Conservation (phyloP, 805 yeast species). For the Candida xyloterini region DNA sequence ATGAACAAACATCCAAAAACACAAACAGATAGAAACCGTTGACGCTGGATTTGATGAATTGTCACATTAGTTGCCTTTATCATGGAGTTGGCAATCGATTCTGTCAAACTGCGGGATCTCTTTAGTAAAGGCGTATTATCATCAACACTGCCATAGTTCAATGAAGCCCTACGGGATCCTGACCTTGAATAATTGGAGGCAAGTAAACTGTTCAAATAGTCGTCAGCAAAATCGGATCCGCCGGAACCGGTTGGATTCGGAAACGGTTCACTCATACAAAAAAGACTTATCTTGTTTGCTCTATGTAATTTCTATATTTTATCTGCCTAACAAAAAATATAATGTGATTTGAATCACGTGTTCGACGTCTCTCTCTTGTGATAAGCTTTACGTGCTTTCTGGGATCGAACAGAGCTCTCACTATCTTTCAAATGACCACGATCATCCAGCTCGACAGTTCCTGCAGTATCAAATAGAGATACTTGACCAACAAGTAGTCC, state of each 20-base stretch:
- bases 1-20: conserved; percentile 50
- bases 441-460: conserved; percentile 71
- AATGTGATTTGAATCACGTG: not conserved
- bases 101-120: conserved; percentile 27
- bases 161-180: conserved; percentile 14
- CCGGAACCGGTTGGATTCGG: conserved; percentile 17
- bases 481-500: conserved; percentile 79
- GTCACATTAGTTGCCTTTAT: conserved; percentile 28
- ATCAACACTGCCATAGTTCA: conserved; percentile 11
- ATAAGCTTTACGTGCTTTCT: conserved; percentile 37
- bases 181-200: conserved; percentile 9
- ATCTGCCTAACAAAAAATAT: not conserved
- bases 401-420: conserved; percentile 42
- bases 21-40: conserved; percentile 44
- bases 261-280: conserved; percentile 21
- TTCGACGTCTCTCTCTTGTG: conserved; percentile 7
- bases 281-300: not conserved
- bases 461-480: conserved; percentile 73
- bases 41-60: conserved; percentile 28
- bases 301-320: conserved; percentile 1
- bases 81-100: conserved; percentile 29
- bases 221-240: conserved; percentile 15
- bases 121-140: conserved; percentile 15
- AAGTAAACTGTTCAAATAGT: conserved; percentile 14
- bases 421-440: conserved; percentile 64